These are phyloP conservation scores for Solioccasus polychromus DNA, from an alignment of 768 basidiomycete species.

Conservation along the genomic window DNA sequence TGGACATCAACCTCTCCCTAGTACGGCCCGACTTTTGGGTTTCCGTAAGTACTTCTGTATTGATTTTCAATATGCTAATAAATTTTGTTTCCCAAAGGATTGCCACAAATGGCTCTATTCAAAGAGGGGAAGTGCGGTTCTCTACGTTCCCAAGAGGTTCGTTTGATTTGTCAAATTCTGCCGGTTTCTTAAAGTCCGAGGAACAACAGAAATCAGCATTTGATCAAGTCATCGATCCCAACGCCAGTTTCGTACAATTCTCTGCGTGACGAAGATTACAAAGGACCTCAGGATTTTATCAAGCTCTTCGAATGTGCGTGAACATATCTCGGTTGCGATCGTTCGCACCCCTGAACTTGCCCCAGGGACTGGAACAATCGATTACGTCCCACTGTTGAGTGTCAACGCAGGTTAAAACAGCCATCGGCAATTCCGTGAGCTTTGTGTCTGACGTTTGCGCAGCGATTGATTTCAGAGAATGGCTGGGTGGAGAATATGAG, in stretches of 20 bases:
- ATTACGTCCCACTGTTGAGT: conserved; percentile 51
- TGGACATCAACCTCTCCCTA: conserved; percentile 54
- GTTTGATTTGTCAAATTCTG: conserved; percentile 5
- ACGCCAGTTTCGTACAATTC: conserved; percentile 53
- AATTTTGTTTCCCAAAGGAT: conserved; percentile 42
- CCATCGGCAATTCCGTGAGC: neutral
- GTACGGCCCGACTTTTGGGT: conserved; percentile 74
- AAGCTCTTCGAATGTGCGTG: conserved; percentile 46
- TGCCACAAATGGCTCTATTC: conserved; percentile 84
- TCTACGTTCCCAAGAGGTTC: conserved; percentile 71
- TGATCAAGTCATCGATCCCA: conserved; percentile 58
- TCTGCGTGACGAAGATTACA: conserved; percentile 35
- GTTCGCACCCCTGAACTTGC: neutral
- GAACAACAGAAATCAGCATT: conserved; percentile 54
- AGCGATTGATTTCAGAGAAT: conserved; percentile 72
- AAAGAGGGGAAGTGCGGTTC: conserved; percentile 62
- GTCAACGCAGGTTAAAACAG: conserved; percentile 45
- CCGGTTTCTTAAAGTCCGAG: neutral
- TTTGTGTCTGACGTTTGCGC: conserved; percentile 4
- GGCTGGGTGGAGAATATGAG: conserved; percentile 70
- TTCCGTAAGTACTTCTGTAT: conserved; percentile 46
- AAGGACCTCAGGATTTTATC: conserved; percentile 38
- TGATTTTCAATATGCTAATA: neutral
- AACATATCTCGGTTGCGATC: neutral
- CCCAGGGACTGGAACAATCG: conserved; percentile 64